A percentile compares a stretch with the other conserved stretches of the same genome.
These are phyloP conservation scores for Saccharum officinarum DNA, from an alignment of 176 grass and related monocot species.

Conservation along the genomic window DNA sequence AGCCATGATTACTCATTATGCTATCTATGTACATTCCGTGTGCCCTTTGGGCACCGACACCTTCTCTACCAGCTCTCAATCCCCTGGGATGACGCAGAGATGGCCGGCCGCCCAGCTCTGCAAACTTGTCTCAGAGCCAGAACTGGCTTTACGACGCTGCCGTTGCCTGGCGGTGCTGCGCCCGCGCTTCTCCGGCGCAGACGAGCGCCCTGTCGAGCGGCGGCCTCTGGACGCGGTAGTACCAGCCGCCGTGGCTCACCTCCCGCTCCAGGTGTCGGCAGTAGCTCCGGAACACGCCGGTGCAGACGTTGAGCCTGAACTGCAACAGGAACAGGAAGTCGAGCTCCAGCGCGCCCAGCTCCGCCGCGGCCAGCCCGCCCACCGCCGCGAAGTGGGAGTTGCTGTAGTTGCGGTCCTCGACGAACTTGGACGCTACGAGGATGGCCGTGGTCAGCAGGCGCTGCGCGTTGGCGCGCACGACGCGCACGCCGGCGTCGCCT, in stretches of 20 bases:
- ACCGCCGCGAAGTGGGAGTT: slow-evolving; percentile 86
- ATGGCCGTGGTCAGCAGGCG: slow-evolving; percentile 72
- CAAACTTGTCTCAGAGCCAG: no score
- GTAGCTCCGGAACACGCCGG: slow-evolving; percentile 74
- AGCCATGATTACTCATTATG: no score
- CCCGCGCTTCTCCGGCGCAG: slow-evolving; percentile 36
- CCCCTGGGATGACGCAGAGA: no score
- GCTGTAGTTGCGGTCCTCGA: slow-evolving; percentile 84
- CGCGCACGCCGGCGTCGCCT: slow-evolving; percentile 42
- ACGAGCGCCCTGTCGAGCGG: slow-evolving; percentile 49
- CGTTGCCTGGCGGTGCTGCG: slow-evolving; percentile 15
- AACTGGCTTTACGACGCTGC: slow-evolving; percentile 11
- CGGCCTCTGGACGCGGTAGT: slow-evolving; percentile 61
- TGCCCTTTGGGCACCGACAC: slow-evolving; percentile 8
- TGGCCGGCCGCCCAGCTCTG: no score
- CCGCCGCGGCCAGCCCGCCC: slow-evolving; percentile 58
- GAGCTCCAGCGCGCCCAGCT: slow-evolving; percentile 70
- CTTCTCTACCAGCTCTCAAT: background rate
- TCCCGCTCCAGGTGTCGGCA: slow-evolving; percentile 88
- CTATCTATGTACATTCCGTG: background rate
- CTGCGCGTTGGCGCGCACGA: slow-evolving; percentile 66
- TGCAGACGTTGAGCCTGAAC: slow-evolving; percentile 82
- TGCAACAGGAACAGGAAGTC: slow-evolving; percentile 84
- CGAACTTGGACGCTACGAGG: slow-evolving; percentile 91
- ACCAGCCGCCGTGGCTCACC: slow-evolving; percentile 62